Percentiles rank a stretch among this genome's conserved stretches.
phyloP scores from a whole-genome alignment of 257 asterid genomes.

The Capsicum rhomboideum region DNA sequence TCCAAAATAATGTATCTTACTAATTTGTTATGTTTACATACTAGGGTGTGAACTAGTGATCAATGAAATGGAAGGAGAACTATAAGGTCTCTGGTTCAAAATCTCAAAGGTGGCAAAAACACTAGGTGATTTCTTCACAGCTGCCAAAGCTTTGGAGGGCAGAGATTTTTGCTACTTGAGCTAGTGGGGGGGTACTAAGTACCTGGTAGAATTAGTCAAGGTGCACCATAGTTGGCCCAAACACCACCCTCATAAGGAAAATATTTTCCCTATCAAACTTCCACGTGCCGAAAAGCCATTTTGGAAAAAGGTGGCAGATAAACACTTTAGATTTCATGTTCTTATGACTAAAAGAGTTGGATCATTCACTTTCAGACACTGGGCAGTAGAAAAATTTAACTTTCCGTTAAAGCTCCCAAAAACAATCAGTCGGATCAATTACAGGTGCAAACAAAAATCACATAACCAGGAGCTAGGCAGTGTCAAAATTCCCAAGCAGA shows the following conservation, averaged over 20 bases:
- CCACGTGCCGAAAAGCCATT: neutral
- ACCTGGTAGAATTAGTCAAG: neutral
- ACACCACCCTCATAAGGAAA: neutral
- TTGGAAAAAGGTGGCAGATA: neutral
- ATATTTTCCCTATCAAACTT: neutral
- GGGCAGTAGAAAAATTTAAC: neutral
- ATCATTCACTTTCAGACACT: neutral
- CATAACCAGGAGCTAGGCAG: neutral
- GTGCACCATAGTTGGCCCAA: neutral
- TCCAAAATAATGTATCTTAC: neutral
- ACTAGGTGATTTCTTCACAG: neutral
- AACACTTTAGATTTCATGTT: neutral
- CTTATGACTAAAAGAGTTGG: neutral
- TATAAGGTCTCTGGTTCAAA: neutral
- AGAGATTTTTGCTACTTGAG: neutral
- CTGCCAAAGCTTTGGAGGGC: neutral
- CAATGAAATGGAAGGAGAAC: neutral
- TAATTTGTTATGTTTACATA: neutral
- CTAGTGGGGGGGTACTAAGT: neutral
- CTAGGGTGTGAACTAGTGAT: neutral
- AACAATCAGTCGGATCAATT: neutral
- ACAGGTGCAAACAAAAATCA: neutral
- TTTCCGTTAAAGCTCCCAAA: neutral
- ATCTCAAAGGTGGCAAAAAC: neutral
- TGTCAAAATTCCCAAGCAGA: neutral